phyloP scores from a whole-genome alignment of 225 moss, liverwort and hornwort genomes.

The Polytrichum formosum region DNA sequence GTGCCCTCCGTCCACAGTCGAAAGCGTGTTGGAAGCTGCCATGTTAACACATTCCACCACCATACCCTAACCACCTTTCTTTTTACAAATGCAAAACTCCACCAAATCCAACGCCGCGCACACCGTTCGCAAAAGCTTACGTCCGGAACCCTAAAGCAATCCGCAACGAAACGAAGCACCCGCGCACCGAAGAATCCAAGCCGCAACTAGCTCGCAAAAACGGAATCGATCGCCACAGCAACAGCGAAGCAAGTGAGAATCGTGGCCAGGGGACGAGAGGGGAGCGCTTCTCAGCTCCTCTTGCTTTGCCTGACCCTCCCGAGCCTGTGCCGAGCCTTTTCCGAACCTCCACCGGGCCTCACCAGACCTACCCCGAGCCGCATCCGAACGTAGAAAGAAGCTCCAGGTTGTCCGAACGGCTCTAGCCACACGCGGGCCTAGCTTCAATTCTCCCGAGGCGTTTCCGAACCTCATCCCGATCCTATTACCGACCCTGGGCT shows the following conservation, averaged over 20 bases:
- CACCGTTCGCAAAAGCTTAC: too few species aligned
- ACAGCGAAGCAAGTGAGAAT: slow-evolving; percentile 29
- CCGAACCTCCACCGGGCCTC: background rate
- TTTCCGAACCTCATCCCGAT: background rate
- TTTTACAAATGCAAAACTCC: background rate
- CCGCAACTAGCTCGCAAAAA: slow-evolving; percentile 4
- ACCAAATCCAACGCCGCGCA: slow-evolving; percentile 18
- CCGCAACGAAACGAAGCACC: background rate
- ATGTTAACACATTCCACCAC: slow-evolving; percentile 72
- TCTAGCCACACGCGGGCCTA: slow-evolving; percentile 11
- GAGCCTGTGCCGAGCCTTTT: background rate
- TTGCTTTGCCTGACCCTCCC: slow-evolving; percentile 21
- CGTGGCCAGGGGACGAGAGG: slow-evolving; percentile 7
- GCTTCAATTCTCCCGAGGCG: background rate
- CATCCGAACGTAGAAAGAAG: background rate
- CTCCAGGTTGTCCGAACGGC: slow-evolving; percentile 5
- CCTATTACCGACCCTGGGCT: too few species aligned
- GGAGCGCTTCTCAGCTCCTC: background rate
- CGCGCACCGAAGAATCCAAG: slow-evolving; percentile 7
- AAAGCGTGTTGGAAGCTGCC: slow-evolving; percentile 67
- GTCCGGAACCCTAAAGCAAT: background rate
- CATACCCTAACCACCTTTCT: slow-evolving; percentile 51
- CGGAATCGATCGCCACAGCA: background rate
- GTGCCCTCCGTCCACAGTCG: slow-evolving; percentile 45
- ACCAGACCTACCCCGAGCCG: background rate